Conservation (phyloP, 2,329 filamentous ascomycete genomes). For the Colletotrichum tamarilloi region DNA sequence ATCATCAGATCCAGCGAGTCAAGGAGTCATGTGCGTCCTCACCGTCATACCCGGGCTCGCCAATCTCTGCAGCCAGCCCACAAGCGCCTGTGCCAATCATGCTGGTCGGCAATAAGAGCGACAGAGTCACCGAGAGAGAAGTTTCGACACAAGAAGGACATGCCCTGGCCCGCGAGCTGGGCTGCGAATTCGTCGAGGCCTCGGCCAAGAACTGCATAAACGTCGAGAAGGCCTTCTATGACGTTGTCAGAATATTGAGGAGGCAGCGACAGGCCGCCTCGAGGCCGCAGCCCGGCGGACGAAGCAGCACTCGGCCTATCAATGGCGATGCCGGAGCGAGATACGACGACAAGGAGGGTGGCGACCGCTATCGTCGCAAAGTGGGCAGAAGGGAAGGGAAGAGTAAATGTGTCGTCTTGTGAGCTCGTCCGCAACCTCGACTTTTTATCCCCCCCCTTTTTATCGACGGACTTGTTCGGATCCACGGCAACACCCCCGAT, state of each 20-base stretch:
- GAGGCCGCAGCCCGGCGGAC: constrained; percentile 45
- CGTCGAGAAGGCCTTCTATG: constrained; percentile 98
- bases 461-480: constrained; percentile 28
- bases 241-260: constrained; percentile 91
- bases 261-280: constrained; percentile 76
- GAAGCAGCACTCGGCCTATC: constrained; percentile 30
- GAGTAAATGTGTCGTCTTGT: constrained; percentile 37
- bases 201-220: constrained; percentile 99
- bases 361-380: constrained; percentile 33
- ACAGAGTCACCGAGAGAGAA: constrained; percentile 93
- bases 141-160: constrained; percentile 97
- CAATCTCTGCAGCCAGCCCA: constrained; percentile 68
- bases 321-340: constrained; percentile 31
- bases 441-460: background rate
- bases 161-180: constrained; percentile 88
- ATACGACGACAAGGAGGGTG: constrained; percentile 35
- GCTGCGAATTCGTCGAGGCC: constrained; percentile 96
- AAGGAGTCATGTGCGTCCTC: constrained; percentile 89
- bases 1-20: constrained; percentile 96
- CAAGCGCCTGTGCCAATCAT: constrained; percentile 88
- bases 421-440: constrained; percentile 15
- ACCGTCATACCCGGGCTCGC: constrained; percentile 81
- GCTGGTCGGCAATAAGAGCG: constrained; percentile 85
- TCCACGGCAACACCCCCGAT: constrained; percentile 21
- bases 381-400: constrained; percentile 35